Evolutionary conservation across 768 basidiomycete species (phyloP).

Genomic region (Trametes cubensis): DNA sequence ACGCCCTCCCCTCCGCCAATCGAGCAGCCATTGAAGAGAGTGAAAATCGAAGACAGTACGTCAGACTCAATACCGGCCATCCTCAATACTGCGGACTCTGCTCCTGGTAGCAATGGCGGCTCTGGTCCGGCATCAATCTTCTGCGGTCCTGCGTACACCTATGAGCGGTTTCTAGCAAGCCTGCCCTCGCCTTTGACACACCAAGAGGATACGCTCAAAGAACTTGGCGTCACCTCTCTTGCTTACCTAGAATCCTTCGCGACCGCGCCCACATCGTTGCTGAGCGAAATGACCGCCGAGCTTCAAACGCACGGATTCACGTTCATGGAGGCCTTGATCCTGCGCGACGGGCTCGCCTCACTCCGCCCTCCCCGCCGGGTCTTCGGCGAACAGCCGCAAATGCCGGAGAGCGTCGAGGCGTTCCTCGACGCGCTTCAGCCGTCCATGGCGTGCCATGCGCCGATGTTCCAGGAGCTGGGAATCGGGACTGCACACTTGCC

Average conservation of each 20-base stretch:
- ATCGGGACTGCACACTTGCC: slow-evolving; percentile 8
- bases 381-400: too few relatives aligned
- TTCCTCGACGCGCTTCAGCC: not conserved
- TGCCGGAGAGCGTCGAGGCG: not conserved
- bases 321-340: slow-evolving; percentile 10
- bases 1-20: not conserved
- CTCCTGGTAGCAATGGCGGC: not conserved
- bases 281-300: not conserved
- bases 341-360: not conserved
- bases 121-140: not conserved
- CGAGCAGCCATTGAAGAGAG: not conserved
- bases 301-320: slow-evolving; percentile 5
- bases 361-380: not conserved
- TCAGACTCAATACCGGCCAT: not conserved
- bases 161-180: not conserved
- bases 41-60: not conserved
- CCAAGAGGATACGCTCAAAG: not conserved
- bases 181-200: not conserved
- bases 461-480: not conserved
- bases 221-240: not conserved
- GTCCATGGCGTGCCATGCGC: not conserved
- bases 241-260: slow-evolving; percentile 6
- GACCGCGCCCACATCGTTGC: not conserved
- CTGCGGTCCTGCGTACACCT: too few relatives aligned
- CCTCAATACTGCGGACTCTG: not conserved